Evolutionary conservation across 768 basidiomycete genomes (phyloP).

Genomic region (Russula olivacea): DNA sequence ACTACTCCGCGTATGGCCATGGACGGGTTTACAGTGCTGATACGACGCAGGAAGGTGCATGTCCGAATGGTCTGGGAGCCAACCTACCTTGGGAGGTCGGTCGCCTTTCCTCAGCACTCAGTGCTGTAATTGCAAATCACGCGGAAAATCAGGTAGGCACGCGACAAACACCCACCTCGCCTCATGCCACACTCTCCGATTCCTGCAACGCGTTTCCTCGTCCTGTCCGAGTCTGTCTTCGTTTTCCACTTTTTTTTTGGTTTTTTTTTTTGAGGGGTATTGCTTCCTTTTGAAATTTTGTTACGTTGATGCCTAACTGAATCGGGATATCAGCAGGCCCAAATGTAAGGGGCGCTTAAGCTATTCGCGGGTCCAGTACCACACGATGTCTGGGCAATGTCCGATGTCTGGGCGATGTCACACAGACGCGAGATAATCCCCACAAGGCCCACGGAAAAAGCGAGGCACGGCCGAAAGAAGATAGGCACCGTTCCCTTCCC

Average conservation of each 20-base stretch:
- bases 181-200: background rate
- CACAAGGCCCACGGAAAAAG: background rate
- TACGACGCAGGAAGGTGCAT: background rate
- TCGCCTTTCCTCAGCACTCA: background rate
- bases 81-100: too few species aligned
- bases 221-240: background rate
- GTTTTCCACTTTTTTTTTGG: background rate
- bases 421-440: background rate
- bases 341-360: background rate
- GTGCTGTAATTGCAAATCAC: background rate
- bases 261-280: background rate
- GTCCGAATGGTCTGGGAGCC: background rate
- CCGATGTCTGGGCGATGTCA: background rate
- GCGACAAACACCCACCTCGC: background rate
- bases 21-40: background rate
- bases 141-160: too few species aligned
- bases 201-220: background rate
- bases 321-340: conserved; percentile 1
- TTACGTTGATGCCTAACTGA: background rate
- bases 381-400: background rate
- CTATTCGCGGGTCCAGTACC: background rate
- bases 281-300: background rate
- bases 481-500: background rate
- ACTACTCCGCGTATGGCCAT: background rate
- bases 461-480: background rate